Evolutionary conservation across 1,284 basidiomycete genomes (phyloP), one percentile per base, ranked within the genome.

Genomic region (Microbotryomycetes sp.): DNA sequence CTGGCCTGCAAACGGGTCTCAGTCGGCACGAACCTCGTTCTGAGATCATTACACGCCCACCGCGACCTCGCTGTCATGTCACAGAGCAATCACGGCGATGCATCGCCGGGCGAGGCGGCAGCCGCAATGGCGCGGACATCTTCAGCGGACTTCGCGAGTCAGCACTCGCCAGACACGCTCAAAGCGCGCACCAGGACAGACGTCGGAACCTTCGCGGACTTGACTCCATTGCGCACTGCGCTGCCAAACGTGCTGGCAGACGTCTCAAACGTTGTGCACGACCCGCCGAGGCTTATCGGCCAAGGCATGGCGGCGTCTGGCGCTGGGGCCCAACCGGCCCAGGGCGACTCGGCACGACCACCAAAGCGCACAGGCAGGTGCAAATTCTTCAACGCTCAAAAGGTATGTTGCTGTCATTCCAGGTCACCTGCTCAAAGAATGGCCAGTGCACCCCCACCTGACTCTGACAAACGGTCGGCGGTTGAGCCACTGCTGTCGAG

Each of bases 331-430:
- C 35, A 41, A 41, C 35, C 35, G 35, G 9, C 35, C 35, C 18
- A 11, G 9, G 35, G 18, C 35, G 18, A 9, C 35, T 41, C 35
- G 9, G 9, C 35, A 18, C 35, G 35, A 11, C 35, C 35, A 11
- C 35, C 9, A 9, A 50, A 45, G 24, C 26, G 60, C 5, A 54
- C 56, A 6, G 61, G 61, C 0, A 11, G 18, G n/a, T 60, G 57
- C 54, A 65, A 65, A 26, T 65, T 65, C 56, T 65, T 65, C 56
- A 65, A 65, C 31, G 64, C 52, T 5, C 58, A 53, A 41, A 65
- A 62, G 61, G 64, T 65, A 5, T 13, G 56, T 13, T 29, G 13
- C 6, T 16, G 11, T 4, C 16, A 23, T 29, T 26, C 18, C 4
- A 15, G 5, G 41, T 28, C 24, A 11, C 23, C n/a, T n/a, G 11